phyloP scores from a whole-genome alignment of 2,329 filamentous ascomycete species.

The Calonectria henricotiae region DNA sequence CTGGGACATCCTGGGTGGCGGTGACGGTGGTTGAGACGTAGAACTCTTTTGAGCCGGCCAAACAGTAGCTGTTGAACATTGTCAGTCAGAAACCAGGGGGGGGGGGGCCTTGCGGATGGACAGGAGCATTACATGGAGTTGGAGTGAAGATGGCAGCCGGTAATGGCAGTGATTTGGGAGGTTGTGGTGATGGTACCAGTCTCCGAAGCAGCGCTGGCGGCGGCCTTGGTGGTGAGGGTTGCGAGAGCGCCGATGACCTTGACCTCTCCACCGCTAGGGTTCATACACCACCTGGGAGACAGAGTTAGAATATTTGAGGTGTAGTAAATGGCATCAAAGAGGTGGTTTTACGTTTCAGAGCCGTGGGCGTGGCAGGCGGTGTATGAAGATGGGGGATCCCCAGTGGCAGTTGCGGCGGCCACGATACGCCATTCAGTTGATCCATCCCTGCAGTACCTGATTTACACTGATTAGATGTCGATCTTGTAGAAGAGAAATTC shows the following conservation, averaged over 20 bases:
- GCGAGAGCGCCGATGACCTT: conserved; percentile 44
- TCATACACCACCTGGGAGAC: conserved; percentile 50
- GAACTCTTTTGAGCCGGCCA: conserved; percentile 62
- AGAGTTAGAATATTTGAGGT: background rate
- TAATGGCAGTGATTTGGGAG: conserved; percentile 57
- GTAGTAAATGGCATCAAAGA: no score
- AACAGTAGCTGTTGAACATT: conserved; percentile 59
- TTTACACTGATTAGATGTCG: background rate
- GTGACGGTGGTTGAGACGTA: conserved; percentile 66
- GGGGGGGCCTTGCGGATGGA: fast-evolving
- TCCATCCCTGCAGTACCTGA: conserved; percentile 47
- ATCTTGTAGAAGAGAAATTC: background rate
- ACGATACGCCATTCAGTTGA: conserved; percentile 47
- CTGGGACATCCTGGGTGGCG: conserved; percentile 70
- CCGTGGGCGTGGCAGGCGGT: conserved; percentile 49
- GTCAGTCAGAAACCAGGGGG: background rate
- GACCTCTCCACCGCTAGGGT: conserved; percentile 49
- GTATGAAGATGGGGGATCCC: conserved; percentile 46
- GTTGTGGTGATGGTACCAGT: conserved; percentile 31
- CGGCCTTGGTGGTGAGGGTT: conserved; percentile 23
- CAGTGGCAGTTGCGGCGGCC: conserved; percentile 43
- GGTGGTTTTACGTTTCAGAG: conserved; percentile 44
- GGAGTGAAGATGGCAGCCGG: conserved; percentile 61
- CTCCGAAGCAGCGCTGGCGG: conserved; percentile 30
- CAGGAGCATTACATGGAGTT: conserved; percentile 57